phyloP scores from a whole-genome alignment of 371 early-diverging fungal species.

The Rhizopus delemar region DNA sequence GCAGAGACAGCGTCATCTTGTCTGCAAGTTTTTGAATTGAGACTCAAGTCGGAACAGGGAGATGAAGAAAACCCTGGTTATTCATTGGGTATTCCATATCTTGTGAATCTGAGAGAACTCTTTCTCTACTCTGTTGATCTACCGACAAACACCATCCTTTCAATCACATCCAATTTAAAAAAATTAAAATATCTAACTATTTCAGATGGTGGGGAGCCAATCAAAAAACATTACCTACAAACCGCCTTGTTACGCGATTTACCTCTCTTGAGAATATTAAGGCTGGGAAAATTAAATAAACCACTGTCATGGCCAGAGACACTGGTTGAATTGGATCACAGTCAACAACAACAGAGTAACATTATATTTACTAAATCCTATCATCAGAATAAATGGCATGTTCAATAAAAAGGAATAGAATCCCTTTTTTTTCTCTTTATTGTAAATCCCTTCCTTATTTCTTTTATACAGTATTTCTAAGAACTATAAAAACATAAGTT shows the following conservation, averaged over 20 bases:
- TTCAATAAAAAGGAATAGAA: slow-evolving; percentile 2
- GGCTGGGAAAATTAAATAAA: neutral
- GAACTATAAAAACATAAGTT: slow-evolving; percentile 18
- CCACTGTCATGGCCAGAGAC: neutral
- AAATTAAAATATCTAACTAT: neutral
- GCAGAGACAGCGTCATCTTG: neutral
- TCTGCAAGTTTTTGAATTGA: slow-evolving; percentile 9
- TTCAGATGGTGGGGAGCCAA: neutral
- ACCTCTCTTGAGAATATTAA: neutral
- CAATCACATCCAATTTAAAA: neutral
- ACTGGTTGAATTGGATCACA: neutral
- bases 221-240: neutral
- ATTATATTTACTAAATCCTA: neutral
- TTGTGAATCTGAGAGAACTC: slow-evolving; percentile 4
- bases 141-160: neutral
- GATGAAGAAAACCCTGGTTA: neutral
- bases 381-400: neutral
- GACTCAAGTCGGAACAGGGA: neutral
- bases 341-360: neutral
- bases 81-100: neutral
- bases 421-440: slow-evolving; percentile 7
- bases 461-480: slow-evolving; percentile 44
- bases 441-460: slow-evolving; percentile 8
- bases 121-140: slow-evolving; percentile 10
- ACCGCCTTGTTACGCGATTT: neutral